A percentile compares a stretch with the other conserved stretches of the same genome.
phyloP scores from a whole-genome alignment of 768 basidiomycete genomes.

The Rubroboletus pulcherrimus region DNA sequence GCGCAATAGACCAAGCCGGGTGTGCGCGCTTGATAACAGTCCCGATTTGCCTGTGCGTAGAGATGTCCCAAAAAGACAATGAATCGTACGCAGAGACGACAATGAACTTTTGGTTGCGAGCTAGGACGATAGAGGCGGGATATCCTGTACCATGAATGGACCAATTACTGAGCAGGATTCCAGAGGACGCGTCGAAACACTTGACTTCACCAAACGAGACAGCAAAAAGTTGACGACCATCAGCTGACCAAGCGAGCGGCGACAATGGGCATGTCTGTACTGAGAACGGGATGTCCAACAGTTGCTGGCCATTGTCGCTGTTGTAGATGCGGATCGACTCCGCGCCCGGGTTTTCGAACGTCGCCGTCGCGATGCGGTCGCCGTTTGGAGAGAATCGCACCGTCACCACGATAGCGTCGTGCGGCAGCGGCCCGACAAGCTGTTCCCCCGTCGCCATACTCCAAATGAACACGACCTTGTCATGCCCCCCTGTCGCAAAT shows the following conservation, averaged over 20 bases:
- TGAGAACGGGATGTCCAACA: background rate
- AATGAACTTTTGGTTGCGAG: background rate
- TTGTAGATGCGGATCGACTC: conserved; percentile 1
- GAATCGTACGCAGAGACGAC: background rate
- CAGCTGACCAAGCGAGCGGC: background rate
- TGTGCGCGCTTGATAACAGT: background rate
- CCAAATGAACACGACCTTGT: background rate
- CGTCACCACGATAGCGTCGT: background rate
- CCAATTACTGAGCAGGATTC: background rate
- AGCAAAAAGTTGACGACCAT: conserved; percentile 4
- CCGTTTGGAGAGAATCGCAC: background rate
- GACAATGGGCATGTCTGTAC: background rate
- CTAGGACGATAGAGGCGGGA: background rate
- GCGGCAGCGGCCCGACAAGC: background rate
- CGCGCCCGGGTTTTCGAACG: background rate
- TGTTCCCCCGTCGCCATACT: background rate
- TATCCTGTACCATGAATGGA: background rate
- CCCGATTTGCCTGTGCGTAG: background rate
- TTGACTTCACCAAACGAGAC: background rate
- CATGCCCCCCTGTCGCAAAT: background rate
- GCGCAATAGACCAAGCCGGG: background rate
- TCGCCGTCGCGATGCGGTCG: background rate
- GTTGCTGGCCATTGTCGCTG: background rate
- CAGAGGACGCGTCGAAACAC: background rate
- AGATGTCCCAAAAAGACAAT: background rate